A percentile compares a stretch with the other conserved stretches of the same genome.
Evolutionary conservation across 1,284 basidiomycete species (phyloP).

Genomic region (Grifola frondosa): DNA sequence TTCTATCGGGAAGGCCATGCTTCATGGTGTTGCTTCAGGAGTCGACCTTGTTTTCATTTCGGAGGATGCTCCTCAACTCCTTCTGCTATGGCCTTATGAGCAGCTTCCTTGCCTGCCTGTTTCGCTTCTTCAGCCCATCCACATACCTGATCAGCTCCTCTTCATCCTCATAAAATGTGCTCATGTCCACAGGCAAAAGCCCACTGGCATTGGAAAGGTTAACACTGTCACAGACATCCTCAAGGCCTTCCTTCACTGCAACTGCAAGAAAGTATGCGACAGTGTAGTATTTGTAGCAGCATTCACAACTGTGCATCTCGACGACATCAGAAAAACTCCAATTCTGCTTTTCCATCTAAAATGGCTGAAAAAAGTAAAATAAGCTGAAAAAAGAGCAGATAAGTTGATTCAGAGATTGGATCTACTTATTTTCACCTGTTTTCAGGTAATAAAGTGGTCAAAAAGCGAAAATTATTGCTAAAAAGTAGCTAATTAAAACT

Average conservation of each 20-base stretch:
- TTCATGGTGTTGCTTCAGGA: slow-evolving; percentile 26
- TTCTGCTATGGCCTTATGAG: slow-evolving; percentile 12
- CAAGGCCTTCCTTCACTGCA: slow-evolving; percentile 56
- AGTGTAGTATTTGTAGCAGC: slow-evolving; percentile 78
- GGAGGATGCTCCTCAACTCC: slow-evolving; percentile 27
- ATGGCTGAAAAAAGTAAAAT: no score
- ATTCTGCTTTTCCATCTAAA: no score
- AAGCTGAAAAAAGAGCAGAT: no score
- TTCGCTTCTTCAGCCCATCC: slow-evolving; percentile 45
- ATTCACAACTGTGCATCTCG: slow-evolving; percentile 78
- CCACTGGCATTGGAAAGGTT: slow-evolving; percentile 53
- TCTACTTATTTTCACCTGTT: no score
- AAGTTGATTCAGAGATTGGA: no score
- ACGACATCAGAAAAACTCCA: no score
- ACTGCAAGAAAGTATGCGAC: slow-evolving; percentile 57
- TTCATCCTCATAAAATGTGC: slow-evolving; percentile 54
- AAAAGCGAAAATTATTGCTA: no score
- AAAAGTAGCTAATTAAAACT: no score
- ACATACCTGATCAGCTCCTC: slow-evolving; percentile 44
- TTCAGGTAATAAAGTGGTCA: no score
- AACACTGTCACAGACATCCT: slow-evolving; percentile 46
- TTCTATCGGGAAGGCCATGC: no score
- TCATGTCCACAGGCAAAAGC: slow-evolving; percentile 44
- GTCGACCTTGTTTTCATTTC: slow-evolving; percentile 39
- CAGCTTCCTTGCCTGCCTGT: slow-evolving; percentile 16